Evolutionary conservation across 805 yeast species (phyloP).

Genomic region (Candida vartiovaarae): DNA sequence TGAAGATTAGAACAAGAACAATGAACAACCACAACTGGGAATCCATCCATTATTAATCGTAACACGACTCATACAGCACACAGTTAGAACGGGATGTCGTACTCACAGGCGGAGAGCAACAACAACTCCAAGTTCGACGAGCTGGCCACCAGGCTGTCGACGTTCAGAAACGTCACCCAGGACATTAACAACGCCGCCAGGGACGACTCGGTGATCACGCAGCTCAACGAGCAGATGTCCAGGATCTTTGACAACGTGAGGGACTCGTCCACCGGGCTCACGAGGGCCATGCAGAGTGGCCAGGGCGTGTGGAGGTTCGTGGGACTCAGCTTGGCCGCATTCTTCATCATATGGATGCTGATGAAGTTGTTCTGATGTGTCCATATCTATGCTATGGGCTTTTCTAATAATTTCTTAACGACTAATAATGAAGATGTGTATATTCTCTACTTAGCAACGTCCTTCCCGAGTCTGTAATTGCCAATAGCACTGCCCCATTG

Average conservation of each 20-base stretch:
- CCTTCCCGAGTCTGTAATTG: conserved; percentile 79
- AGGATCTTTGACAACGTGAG: conserved; percentile 41
- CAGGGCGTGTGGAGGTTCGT: conserved; percentile 55
- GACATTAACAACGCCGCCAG: conserved; percentile 65
- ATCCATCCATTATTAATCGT: too few relatives aligned
- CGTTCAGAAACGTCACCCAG: conserved; percentile 56
- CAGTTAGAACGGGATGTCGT: conserved; percentile 3
- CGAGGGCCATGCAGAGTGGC: conserved; percentile 51
- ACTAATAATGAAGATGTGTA: too few relatives aligned
- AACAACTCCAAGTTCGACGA: conserved; percentile 58
- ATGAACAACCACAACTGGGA: too few relatives aligned
- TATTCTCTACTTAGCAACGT: conserved; percentile 38
- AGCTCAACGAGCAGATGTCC: conserved; percentile 44
- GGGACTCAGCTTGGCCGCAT: conserved; percentile 43
- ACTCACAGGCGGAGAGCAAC: conserved; percentile 27
- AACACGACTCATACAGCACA: too few relatives aligned
- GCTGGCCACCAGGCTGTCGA: conserved; percentile 57
- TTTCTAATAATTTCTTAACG: too few relatives aligned
- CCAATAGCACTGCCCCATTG: conserved; percentile 96
- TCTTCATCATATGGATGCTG: conserved; percentile 52
- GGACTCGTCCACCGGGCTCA: conserved; percentile 42
- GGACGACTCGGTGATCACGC: conserved; percentile 35
- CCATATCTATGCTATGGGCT: too few relatives aligned
- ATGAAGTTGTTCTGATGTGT: conserved; percentile 33
- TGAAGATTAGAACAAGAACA: too few relatives aligned